Evolutionary conservation across 176 grass and related monocot species (phyloP).

Genomic region (Triticum turgidum): DNA sequence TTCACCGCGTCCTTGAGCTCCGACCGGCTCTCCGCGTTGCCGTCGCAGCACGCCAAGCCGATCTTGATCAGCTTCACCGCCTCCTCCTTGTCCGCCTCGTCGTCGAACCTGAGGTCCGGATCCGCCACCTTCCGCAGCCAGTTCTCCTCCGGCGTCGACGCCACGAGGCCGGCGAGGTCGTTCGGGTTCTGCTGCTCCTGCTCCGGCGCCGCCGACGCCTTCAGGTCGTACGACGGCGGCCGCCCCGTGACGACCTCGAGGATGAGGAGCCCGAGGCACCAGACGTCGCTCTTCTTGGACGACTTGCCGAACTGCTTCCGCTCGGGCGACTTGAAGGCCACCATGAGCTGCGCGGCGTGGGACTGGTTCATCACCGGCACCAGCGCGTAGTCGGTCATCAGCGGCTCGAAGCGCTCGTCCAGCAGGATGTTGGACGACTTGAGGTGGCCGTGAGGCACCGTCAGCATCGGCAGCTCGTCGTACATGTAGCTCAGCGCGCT

Average conservation of each 20-base stretch:
- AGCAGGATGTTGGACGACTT: constrained; percentile 88
- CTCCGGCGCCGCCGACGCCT: background rate
- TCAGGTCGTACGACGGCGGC: constrained; percentile 32
- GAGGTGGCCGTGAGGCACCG: constrained; percentile 91
- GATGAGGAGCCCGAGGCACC: constrained; percentile 81
- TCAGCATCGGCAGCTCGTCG: constrained; percentile 88
- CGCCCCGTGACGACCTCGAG: constrained; percentile 61
- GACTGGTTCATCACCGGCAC: constrained; percentile 87
- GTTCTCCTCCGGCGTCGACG: constrained; percentile 40
- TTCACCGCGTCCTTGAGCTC: constrained; percentile 64
- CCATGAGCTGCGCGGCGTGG: constrained; percentile 74
- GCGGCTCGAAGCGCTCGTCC: constrained; percentile 43
- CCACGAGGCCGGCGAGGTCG: constrained; percentile 35
- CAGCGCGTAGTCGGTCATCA: constrained; percentile 81
- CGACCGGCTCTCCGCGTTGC: constrained; percentile 53
- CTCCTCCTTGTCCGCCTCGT: constrained; percentile 31
- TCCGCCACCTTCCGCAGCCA: constrained; percentile 53
- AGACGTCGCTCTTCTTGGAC: constrained; percentile 94
- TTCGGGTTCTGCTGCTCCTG: background rate
- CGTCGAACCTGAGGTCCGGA: constrained; percentile 25
- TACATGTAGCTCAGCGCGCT: constrained; percentile 70
- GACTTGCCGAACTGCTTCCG: constrained; percentile 57
- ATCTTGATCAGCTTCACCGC: constrained; percentile 72
- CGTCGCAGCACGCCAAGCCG: constrained; percentile 70
- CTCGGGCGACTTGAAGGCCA: constrained; percentile 76